Conservation (phyloP, 2,329 filamentous ascomycete species). For the Bimuria novae-zelandiae region DNA sequence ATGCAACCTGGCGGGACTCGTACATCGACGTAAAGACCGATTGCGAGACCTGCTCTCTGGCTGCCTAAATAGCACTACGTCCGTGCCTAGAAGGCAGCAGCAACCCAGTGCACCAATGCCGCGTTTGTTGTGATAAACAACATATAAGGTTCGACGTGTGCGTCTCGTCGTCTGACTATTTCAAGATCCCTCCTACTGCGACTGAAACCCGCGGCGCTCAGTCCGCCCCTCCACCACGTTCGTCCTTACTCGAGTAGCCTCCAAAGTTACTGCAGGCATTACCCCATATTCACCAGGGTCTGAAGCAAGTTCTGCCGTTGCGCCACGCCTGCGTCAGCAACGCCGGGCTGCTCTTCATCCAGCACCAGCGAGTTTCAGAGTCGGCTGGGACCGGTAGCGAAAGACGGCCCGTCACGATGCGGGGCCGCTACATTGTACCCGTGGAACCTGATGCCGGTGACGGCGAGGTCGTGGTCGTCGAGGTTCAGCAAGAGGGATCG, state of each 20-base stretch:
- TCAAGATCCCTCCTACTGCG: slow-evolving; percentile 4
- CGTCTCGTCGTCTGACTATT: slow-evolving; percentile 12
- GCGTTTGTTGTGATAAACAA: slow-evolving; percentile 9
- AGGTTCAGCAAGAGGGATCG: slow-evolving; percentile 58
- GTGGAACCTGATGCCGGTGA: slow-evolving; percentile 61
- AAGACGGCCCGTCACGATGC: slow-evolving; percentile 17
- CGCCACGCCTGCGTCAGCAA: slow-evolving; percentile 17
- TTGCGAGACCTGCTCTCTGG: background rate
- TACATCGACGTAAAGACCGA: background rate
- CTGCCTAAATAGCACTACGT: background rate
- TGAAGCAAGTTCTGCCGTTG: slow-evolving; percentile 2
- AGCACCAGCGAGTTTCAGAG: slow-evolving; percentile 18
- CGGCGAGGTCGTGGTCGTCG: slow-evolving; percentile 63
- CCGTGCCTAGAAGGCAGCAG: slow-evolving; percentile 16
- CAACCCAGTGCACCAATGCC: background rate
- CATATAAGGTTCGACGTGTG: slow-evolving; percentile 18
- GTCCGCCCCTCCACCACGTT: slow-evolving; percentile 7
- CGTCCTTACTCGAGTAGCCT: background rate
- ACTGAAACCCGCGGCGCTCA: slow-evolving; percentile 22
- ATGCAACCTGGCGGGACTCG: slow-evolving; percentile 1
- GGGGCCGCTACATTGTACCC: slow-evolving; percentile 55
- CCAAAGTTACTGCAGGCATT: slow-evolving; percentile 16
- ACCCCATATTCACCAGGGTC: slow-evolving; percentile 16
- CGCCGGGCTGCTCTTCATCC: slow-evolving; percentile 13
- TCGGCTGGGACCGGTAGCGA: slow-evolving; percentile 10